Evolutionary conservation across 1,284 basidiomycete species (phyloP), one percentile per base, ranked within the genome.

Genomic region (Termitomyces sp.): DNA sequence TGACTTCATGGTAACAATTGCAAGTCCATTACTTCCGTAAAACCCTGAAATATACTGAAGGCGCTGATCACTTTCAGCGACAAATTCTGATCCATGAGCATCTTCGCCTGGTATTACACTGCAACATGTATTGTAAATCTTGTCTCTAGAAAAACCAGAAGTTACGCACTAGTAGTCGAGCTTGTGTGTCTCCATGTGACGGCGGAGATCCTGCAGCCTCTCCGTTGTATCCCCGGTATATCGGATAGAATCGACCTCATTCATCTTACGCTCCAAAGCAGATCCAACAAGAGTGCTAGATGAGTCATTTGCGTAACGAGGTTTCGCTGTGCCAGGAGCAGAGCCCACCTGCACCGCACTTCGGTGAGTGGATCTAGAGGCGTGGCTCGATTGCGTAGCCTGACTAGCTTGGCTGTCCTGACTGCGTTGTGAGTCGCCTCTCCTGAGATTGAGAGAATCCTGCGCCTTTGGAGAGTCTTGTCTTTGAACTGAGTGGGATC

Each of bases 21-120:
- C 94, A 49, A 85, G 81, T 6, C 94, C 94, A 3, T 89, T 86
- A n/a, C 87, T 86, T 12, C 94, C 94, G 17, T 83, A 82, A 68
- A 97, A 97, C 86, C 86, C 90, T 24, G 90, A 87, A 51, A 97
- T 86, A 75, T 82, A 97, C 64, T 89, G 83, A 52, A 90, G 78
- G 31, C 94, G 83, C 68, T 89, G 88, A 67, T 97, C 93, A 47
- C 84, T 83, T 5, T 78, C 69, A 7, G 91, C 84, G 10, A 94
- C 86, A 60, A 92, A 93, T 68, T 97, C 94, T 3, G 92, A 94
- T 55, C 84, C 84, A 68, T 97, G 94, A 9, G 92, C 88, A 68
- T 97, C 94, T 67, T 92, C 90, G 52, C 82, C 86, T 1, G 92
- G 90, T 31, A 96, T 74, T 54, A 75, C 62, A 56, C 74, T 76